A percentile compares a stretch with the other conserved stretches of the same genome.
Evolutionary conservation across 2,329 filamentous ascomycete genomes (phyloP).

Genomic region (Penicillium sp.): DNA sequence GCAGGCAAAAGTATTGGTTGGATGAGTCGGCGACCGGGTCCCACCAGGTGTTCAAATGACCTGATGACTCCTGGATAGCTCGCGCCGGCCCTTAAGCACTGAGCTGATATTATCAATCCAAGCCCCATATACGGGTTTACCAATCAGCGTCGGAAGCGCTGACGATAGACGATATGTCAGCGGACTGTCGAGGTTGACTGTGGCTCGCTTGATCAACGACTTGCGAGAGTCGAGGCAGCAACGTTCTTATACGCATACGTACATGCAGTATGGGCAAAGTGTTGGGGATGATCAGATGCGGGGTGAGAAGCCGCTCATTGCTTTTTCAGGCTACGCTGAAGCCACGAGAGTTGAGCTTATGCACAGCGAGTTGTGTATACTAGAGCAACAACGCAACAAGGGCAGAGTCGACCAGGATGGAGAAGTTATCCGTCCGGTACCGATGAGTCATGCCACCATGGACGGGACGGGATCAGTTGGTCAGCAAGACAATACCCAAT

Average conservation of each 20-base stretch:
- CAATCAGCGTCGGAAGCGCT: neutral
- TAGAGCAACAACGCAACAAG: neutral
- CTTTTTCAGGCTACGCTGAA: neutral
- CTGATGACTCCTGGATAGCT: neutral
- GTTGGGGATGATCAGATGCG: neutral
- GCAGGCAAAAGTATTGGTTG: neutral
- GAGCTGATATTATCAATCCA: neutral
- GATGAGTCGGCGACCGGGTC: constrained; percentile 3
- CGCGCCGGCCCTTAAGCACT: neutral
- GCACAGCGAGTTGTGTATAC: neutral
- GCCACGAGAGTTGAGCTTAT: neutral
- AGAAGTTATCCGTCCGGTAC: neutral
- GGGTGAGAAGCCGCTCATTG: neutral
- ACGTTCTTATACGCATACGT: neutral
- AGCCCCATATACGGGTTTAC: neutral
- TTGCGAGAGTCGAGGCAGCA: neutral
- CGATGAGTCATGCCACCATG: constrained; percentile 16
- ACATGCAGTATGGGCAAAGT: neutral
- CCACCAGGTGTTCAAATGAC: constrained; percentile 7
- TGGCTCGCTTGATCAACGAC: neutral
- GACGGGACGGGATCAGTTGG: neutral
- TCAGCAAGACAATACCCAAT: constrained; percentile 2
- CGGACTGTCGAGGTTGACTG: neutral
- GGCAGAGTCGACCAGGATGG: neutral
- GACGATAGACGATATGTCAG: neutral